Conservation (phyloP, 768 basidiomycete genomes). For the Roridomyces roridus region DNA sequence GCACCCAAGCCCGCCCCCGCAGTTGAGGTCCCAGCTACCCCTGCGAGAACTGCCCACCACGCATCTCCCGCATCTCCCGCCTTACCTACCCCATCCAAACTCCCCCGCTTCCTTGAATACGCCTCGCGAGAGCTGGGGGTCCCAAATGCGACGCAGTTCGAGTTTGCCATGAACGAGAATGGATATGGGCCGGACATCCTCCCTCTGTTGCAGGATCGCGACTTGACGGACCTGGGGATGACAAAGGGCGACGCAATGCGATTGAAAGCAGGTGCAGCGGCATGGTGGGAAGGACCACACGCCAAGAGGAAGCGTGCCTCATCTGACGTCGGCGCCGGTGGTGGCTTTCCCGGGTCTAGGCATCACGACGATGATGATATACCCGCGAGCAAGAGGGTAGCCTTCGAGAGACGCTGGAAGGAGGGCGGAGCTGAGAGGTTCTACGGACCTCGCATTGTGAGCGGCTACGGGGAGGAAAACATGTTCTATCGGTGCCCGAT, state of each 20-base stretch:
- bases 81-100: constrained; percentile 9
- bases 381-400: neutral
- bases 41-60: neutral
- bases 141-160: neutral
- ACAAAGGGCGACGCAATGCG: constrained; percentile 8
- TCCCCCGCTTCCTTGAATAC: constrained; percentile 7
- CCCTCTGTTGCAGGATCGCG: constrained; percentile 4
- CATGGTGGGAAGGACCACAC: constrained; percentile 20
- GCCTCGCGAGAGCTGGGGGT: constrained; percentile 5
- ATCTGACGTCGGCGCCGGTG: neutral
- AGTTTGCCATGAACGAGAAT: neutral
- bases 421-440: neutral
- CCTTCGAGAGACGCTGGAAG: neutral
- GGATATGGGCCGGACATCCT: constrained; percentile 18
- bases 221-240: constrained; percentile 1
- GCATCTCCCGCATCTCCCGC: neutral
- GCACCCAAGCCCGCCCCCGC: too few relatives aligned
- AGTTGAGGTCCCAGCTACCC: too few relatives aligned
- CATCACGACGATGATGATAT: neutral
- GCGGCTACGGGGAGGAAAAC: neutral
- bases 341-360: neutral
- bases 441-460: neutral
- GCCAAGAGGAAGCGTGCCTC: constrained; percentile 11
- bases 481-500: neutral
- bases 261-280: constrained; percentile 10